These are phyloP conservation scores for Oenanthe sinensis DNA, from an alignment of 129 eudicot genomes.

Conservation along the genomic window DNA sequence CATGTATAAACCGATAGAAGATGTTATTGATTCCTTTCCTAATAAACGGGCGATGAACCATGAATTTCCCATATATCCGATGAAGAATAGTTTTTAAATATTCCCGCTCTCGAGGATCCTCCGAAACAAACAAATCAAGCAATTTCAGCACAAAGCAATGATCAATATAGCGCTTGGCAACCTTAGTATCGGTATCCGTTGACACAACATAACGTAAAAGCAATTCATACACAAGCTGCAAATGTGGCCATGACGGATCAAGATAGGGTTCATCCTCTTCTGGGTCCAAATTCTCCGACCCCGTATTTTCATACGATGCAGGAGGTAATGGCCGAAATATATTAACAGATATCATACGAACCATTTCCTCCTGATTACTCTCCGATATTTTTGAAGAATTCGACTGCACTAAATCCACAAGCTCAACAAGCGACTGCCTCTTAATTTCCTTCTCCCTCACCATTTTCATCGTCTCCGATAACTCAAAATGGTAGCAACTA, in stretches of 20 bases:
- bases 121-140: constrained; percentile 47
- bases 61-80: constrained; percentile 51
- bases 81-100: constrained; percentile 51
- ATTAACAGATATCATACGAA: constrained; percentile 38
- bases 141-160: constrained; percentile 40
- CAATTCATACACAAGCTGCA: constrained; percentile 46
- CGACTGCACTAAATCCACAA: constrained; percentile 40
- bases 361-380: constrained; percentile 43
- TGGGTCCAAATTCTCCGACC: constrained; percentile 27
- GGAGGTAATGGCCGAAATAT: constrained; percentile 50
- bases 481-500: constrained; percentile 40
- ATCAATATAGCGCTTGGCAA: constrained; percentile 49
- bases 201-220: constrained; percentile 50
- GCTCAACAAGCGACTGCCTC: constrained; percentile 35
- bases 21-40: constrained; percentile 48
- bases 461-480: constrained; percentile 34
- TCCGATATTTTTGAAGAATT: constrained; percentile 35
- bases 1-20: constrained; percentile 43
- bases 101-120: constrained; percentile 52
- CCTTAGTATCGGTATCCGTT: constrained; percentile 36
- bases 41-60: constrained; percentile 57
- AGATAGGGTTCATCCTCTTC: constrained; percentile 48
- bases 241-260: constrained; percentile 53
- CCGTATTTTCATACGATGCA: constrained; percentile 34
- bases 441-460: constrained; percentile 50